These are phyloP conservation scores for Pestalotiopsis sp. DNA, from an alignment of 2,329 filamentous ascomycete species.

Conservation along the genomic window DNA sequence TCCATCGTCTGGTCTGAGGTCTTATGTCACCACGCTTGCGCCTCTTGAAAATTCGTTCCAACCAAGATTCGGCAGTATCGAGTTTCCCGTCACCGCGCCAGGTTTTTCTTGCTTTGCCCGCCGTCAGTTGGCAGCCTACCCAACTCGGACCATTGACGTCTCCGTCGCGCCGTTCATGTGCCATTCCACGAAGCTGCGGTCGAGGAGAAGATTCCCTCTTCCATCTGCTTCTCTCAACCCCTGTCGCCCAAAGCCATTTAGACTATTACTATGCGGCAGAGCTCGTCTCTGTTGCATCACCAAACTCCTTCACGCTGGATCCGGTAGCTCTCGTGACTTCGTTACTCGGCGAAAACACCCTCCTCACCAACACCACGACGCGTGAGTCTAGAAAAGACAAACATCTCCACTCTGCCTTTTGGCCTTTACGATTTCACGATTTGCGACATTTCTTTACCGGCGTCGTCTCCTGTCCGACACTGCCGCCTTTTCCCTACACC, in stretches of 20 bases:
- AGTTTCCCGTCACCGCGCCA: neutral
- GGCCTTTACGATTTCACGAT: slow-evolving; percentile 49
- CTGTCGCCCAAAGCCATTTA: slow-evolving; percentile 1
- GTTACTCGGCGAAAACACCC: slow-evolving; percentile 32
- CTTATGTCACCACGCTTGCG: slow-evolving; percentile 9
- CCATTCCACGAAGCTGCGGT: neutral
- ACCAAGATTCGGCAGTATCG: neutral
- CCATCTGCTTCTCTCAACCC: slow-evolving; percentile 5
- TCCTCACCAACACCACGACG: slow-evolving; percentile 27
- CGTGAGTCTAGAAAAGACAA: slow-evolving; percentile 52
- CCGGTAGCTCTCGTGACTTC: slow-evolving; percentile 45
- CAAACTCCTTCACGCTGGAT: slow-evolving; percentile 57
- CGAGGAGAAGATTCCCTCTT: neutral
- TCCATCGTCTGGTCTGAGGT: neutral
- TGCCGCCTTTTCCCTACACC: slow-evolving; percentile 60
- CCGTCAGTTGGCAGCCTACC: neutral
- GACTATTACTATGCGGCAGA: slow-evolving; percentile 56
- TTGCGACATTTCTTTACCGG: slow-evolving; percentile 56
- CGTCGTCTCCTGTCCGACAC: slow-evolving; percentile 54
- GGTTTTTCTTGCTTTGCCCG: neutral
- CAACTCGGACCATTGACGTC: neutral
- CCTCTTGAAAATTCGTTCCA: slow-evolving; percentile 4
- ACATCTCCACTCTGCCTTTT: slow-evolving; percentile 48
- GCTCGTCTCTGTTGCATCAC: slow-evolving; percentile 56
- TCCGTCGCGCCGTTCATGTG: slow-evolving; percentile 5